Conservation (phyloP, 371 early-diverging fungal species). For the Mortierella sp. region DNA sequence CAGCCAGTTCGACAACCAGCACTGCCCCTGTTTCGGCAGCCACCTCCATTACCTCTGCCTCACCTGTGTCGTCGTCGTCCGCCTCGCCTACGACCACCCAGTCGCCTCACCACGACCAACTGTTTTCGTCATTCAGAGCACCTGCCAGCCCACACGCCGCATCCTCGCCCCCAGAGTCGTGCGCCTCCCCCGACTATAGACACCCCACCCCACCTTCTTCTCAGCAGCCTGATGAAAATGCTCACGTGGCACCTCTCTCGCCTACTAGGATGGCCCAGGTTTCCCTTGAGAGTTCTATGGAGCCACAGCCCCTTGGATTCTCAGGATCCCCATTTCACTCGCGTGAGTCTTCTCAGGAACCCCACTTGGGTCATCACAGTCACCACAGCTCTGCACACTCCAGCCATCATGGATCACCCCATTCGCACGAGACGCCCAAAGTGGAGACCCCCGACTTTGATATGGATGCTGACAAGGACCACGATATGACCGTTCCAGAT, state of each 20-base stretch:
- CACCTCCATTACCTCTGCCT: slow-evolving; percentile 39
- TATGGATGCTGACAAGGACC: slow-evolving; percentile 24
- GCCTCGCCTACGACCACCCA: slow-evolving; percentile 37
- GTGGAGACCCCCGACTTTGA: neutral
- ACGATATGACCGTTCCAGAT: slow-evolving; percentile 37
- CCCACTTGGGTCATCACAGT: neutral
- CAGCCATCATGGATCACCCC: neutral
- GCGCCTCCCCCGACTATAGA: slow-evolving; percentile 34
- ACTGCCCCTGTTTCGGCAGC: slow-evolving; percentile 38
- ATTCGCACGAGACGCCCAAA: slow-evolving; percentile 1
- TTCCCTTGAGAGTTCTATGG: slow-evolving; percentile 20
- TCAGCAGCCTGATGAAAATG: slow-evolving; percentile 15
- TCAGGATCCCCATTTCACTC: slow-evolving; percentile 3
- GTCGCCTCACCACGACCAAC: slow-evolving; percentile 32
- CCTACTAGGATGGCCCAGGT: slow-evolving; percentile 38
- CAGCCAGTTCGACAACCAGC: slow-evolving; percentile 27
- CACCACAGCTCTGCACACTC: neutral
- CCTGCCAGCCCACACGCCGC: slow-evolving; percentile 30
- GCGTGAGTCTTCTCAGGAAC: slow-evolving; percentile 5
- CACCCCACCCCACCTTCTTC: slow-evolving; percentile 40
- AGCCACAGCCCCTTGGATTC: neutral
- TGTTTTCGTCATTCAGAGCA: slow-evolving; percentile 39
- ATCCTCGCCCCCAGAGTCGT: slow-evolving; percentile 42
- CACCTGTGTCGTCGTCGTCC: slow-evolving; percentile 41
- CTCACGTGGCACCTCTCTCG: slow-evolving; percentile 24